Conservation (phyloP, 148 eudicot genomes). For the Fagopyrum tataricum region DNA sequence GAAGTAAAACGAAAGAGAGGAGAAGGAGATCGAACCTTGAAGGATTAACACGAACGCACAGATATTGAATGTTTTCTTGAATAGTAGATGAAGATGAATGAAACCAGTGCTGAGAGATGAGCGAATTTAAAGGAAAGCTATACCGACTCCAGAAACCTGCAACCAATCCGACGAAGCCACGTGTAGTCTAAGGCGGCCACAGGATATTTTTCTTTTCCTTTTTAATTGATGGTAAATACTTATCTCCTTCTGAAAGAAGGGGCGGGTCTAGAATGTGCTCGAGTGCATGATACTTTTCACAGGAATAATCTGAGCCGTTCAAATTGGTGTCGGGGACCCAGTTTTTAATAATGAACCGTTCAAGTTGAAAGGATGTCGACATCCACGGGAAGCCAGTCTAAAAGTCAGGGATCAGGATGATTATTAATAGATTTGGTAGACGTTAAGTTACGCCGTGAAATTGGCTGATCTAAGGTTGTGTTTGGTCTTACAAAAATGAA, state of each 20-base stretch:
- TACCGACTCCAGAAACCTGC: neutral
- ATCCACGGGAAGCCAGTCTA: neutral
- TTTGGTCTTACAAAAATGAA: no score
- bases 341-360: neutral
- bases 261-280: neutral
- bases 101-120: neutral
- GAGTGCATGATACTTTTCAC: neutral
- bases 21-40: constrained; percentile 5
- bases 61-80: neutral
- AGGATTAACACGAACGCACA: neutral
- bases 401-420: neutral
- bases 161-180: neutral
- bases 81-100: neutral
- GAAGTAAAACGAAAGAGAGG: neutral
- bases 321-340: neutral
- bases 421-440: neutral
- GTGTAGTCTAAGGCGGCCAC: neutral
- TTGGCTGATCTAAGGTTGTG: no score
- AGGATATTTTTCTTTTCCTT: neutral
- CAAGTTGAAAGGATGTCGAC: neutral
- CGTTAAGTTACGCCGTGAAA: neutral
- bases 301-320: neutral
- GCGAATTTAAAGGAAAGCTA: neutral
- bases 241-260: neutral
- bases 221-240: neutral